These are phyloP conservation scores for Wickerhamiella kurtzmanii DNA, from an alignment of 805 yeast species.

Conservation along the genomic window DNA sequence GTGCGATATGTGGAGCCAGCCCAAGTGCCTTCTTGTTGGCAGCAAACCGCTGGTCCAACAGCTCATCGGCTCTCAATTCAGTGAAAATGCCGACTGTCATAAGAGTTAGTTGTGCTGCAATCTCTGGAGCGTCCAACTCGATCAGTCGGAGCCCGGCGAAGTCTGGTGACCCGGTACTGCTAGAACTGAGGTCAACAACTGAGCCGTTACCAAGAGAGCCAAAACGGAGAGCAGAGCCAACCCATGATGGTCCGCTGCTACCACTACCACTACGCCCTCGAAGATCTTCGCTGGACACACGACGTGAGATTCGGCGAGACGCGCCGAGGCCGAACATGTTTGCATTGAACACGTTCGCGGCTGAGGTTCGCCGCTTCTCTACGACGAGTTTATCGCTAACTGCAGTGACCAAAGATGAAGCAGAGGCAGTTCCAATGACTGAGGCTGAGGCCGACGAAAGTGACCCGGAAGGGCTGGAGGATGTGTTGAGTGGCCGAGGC, in stretches of 20 bases:
- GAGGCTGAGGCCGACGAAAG: conserved; percentile 1
- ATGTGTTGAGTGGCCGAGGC: neutral
- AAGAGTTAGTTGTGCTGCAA: conserved; percentile 26
- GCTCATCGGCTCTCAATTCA: conserved; percentile 22
- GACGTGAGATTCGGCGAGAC: neutral
- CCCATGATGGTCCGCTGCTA: conserved; percentile 1
- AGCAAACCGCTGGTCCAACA: conserved; percentile 26
- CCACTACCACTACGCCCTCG: conserved; percentile 1
- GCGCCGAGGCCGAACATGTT: conserved; percentile 1
- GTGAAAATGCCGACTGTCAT: conserved; percentile 24
- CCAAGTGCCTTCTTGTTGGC: conserved; percentile 21
- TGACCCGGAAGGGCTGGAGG: neutral
- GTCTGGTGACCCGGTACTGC: neutral
- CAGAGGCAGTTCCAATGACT: neutral
- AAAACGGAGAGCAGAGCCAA: conserved; percentile 5
- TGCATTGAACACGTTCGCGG: conserved; percentile 1
- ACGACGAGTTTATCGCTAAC: neutral
- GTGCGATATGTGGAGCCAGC: conserved; percentile 23
- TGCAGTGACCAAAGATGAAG: neutral
- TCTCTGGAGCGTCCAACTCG: conserved; percentile 23
- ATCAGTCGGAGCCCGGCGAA: conserved; percentile 7
- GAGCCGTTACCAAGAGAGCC: neutral
- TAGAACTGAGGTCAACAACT: neutral
- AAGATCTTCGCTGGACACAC: conserved; percentile 1
- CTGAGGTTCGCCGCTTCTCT: neutral